Base-by-base conservation (phyloP, 2,329 filamentous ascomycete genomes). In the Aspergillus transmontanensis region DNA sequence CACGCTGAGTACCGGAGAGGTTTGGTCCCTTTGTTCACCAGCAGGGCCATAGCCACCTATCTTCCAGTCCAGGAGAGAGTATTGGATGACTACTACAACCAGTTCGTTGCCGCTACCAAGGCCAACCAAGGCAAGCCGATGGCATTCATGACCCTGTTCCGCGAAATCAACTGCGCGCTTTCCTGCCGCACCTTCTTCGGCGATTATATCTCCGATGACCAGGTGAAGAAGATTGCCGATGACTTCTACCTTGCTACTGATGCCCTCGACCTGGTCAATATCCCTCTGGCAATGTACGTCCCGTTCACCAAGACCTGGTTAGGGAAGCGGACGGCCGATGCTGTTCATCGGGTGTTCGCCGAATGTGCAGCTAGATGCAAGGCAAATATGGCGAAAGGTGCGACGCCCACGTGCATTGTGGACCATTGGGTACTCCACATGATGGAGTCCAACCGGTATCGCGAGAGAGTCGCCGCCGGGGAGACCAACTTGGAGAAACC, bases 1-100 rank as follows among this genome's bases (percentile, higher is more conserved):
- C 93, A 97, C 71, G 89, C 94, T 68, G 93, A 97, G 75, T 97
- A 94, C 81, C 91, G 93, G 75, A 94, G 95, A 82, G 93, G 93
- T 34, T 83, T 97, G 68, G 96, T 95, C 75, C 89, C 89, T 58
- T 85, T 97, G 26, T 97, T 97, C 82, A 96, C 93, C 46, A 91
- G 92, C 76, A 88, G 89, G 76, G 91, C 93, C 16, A 87, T 97
- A 70, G 90, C 91, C 68, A 84, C 83, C 66, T 97, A 97, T 76
- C 87, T 97, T 45, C 93, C 93, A n/a, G 90, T 89, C 19, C 93
- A 97, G 80, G 91, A 96, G 77, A 89, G 90, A 71, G 89, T 96
- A 41, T 94, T 95, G 80, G 87, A 90, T 74, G 82, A 84, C 58
- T 96, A 95, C 81, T 94, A 95, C 74, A 81, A 88, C 72, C 85